phyloP scores from a whole-genome alignment of 164 flowering plant genomes.

The Nelumbo lutea region DNA sequence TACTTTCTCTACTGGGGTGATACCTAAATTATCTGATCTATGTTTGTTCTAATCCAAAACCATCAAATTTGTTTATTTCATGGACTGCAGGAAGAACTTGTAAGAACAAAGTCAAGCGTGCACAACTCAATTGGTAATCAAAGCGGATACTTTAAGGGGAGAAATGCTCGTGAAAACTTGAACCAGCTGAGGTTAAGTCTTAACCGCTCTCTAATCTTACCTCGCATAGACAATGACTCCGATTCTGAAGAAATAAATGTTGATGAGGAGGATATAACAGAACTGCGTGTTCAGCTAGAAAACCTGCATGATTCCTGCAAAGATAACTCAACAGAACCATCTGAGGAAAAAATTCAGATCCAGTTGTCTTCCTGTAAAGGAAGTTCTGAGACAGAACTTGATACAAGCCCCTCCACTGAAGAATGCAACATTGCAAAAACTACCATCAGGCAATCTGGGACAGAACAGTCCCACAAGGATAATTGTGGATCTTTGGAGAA shows the following conservation, averaged over 20 bases:
- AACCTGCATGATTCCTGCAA: conserved; percentile 39
- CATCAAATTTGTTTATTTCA: conserved; percentile 1
- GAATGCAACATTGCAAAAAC: conserved; percentile 43
- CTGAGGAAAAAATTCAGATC: conserved; percentile 29
- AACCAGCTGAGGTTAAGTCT: conserved; percentile 84
- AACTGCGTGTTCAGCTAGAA: conserved; percentile 52
- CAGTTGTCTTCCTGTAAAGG: conserved; percentile 40
- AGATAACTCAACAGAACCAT: conserved; percentile 25
- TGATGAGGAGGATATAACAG: conserved; percentile 63
- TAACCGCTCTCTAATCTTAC: conserved; percentile 76
- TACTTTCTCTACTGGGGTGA: neutral
- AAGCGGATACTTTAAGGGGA: conserved; percentile 41
- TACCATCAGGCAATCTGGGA: conserved; percentile 17
- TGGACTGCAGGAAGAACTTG: conserved; percentile 82
- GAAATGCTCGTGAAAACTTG: conserved; percentile 74
- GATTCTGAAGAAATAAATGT: conserved; percentile 42
- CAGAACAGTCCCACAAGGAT: conserved; percentile 9
- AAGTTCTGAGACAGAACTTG: conserved; percentile 50
- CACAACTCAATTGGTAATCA: conserved; percentile 23
- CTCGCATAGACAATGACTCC: conserved; percentile 45
- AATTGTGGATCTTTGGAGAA: conserved; percentile 10
- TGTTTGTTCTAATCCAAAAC: neutral
- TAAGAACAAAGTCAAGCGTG: conserved; percentile 60
- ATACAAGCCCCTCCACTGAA: conserved; percentile 28
- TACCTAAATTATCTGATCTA: neutral